Conservation (phyloP, 345 rosid genomes). For the Arabidopsis arenosa region DNA sequence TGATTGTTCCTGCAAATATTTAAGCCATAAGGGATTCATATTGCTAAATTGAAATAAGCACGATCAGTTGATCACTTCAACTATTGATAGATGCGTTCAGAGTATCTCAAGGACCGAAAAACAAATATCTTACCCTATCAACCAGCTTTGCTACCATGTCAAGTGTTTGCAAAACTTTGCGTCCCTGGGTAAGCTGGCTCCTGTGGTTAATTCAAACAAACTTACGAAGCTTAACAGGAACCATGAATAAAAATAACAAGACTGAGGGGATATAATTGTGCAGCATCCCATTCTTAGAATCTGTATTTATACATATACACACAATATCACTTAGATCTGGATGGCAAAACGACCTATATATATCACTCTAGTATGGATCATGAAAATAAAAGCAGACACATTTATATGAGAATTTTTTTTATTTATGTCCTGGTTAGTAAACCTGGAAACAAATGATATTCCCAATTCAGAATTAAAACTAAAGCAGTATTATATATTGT, state of each 20-base stretch:
- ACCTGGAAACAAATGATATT: background rate
- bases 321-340: background rate
- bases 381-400: conserved; percentile 12
- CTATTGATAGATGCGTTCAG: conserved; percentile 7
- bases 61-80: background rate
- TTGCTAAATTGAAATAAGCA: background rate
- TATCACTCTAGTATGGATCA: conserved; percentile 23
- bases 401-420: conserved; percentile 7
- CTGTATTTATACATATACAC: background rate
- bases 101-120: conserved; percentile 12
- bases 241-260: conserved; percentile 4
- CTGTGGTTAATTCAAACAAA: conserved; percentile 48
- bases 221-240: conserved; percentile 21
- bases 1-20: conserved; percentile 75
- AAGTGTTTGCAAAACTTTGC: conserved; percentile 78
- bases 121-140: conserved; percentile 58
- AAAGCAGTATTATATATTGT: background rate
- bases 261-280: background rate
- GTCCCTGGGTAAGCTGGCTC: conserved; percentile 85
- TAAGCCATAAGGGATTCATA: conserved; percentile 13
- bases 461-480: conserved; percentile 1
- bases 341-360: conserved; percentile 14
- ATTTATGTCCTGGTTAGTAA: conserved; percentile 5
- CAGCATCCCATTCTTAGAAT: conserved; percentile 24
- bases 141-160: conserved; percentile 85